These are phyloP conservation scores for Cryptococcus sp. DNA, from an alignment of 1,284 basidiomycete species.

Conservation along the genomic window DNA sequence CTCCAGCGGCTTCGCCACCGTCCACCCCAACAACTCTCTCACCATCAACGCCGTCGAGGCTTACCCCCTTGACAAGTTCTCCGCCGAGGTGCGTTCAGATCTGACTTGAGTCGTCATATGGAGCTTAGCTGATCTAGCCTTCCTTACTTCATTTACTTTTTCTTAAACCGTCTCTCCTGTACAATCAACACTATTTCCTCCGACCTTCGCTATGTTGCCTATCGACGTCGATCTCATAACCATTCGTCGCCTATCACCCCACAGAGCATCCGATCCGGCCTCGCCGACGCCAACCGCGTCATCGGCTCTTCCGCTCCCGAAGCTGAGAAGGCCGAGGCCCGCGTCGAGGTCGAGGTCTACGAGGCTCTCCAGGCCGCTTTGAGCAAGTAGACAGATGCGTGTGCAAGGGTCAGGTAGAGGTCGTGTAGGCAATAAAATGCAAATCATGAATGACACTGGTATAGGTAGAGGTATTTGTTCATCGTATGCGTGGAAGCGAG, in stretches of 20 bases:
- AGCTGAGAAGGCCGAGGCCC: conserved; percentile 90
- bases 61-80: conserved; percentile 81
- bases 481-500: too few relatives aligned
- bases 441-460: too few relatives aligned
- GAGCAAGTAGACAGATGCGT: conserved; percentile 39
- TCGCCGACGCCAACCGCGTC: conserved; percentile 86
- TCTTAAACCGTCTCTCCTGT: too few relatives aligned
- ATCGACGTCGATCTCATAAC: neutral
- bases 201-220: neutral
- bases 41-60: conserved; percentile 98
- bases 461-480: too few relatives aligned
- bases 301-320: conserved; percentile 81
- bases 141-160: neutral
- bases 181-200: neutral
- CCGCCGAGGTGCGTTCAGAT: conserved; percentile 41
- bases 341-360: conserved; percentile 94
- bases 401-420: too few relatives aligned
- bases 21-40: conserved; percentile 95
- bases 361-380: conserved; percentile 86
- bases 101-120: neutral
- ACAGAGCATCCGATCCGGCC: conserved; percentile 84
- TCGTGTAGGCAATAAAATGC: too few relatives aligned
- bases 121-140: neutral
- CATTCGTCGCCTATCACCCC: neutral
- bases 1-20: conserved; percentile 94